Evolutionary conservation across 148 eudicot genomes (phyloP).

Genomic region (Oxyria digyna): DNA sequence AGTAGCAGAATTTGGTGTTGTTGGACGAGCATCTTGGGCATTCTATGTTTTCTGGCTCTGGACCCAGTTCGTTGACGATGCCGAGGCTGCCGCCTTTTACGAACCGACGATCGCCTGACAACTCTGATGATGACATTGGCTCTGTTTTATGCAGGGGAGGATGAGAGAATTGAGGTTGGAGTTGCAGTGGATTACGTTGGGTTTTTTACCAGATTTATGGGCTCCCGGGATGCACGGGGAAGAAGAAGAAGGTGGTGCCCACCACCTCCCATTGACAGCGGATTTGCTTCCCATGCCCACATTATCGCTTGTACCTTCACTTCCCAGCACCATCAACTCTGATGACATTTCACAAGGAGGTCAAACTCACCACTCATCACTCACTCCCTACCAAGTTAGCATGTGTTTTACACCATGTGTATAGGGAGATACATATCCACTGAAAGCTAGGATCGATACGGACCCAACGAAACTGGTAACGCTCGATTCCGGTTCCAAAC

Average conservation of each 20-base stretch:
- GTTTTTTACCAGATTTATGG: neutral
- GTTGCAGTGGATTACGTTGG: neutral
- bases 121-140: neutral
- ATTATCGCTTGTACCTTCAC: constrained; percentile 2
- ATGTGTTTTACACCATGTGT: too few species aligned
- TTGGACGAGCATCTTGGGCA: constrained; percentile 4
- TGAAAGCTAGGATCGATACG: too few species aligned
- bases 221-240: constrained; percentile 6
- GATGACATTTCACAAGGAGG: too few species aligned
- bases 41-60: neutral
- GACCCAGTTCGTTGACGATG: neutral
- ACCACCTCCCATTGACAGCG: neutral
- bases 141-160: neutral
- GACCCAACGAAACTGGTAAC: too few species aligned
- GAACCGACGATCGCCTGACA: neutral
- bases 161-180: neutral
- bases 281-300: constrained; percentile 4
- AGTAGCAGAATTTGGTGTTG: constrained; percentile 7
- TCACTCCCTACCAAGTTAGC: too few species aligned
- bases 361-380: too few species aligned
- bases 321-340: constrained; percentile 5
- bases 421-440: too few species aligned
- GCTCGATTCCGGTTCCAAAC: too few species aligned
- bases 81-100: neutral
- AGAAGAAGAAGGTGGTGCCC: neutral